Conservation (phyloP, 1,139 yeast genomes). For the Candida gigantensis region DNA sequence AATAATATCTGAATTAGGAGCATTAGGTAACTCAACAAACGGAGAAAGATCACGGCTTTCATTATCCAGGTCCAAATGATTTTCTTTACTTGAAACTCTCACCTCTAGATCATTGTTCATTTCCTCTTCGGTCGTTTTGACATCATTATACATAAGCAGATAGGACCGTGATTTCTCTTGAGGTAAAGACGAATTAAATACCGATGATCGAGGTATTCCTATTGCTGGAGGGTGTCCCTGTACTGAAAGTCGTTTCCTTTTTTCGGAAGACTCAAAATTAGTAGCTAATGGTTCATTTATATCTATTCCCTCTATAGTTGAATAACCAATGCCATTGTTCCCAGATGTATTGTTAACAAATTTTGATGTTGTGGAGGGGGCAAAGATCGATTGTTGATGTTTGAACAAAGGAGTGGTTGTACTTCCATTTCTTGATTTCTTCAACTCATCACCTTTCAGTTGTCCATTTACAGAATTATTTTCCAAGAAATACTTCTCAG, state of each 20-base stretch:
- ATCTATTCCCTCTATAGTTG: no score
- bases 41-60: slow-evolving; percentile 13
- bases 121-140: slow-evolving; percentile 28
- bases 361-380: slow-evolving; percentile 3
- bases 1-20: slow-evolving; percentile 5
- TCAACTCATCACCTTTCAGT: no score
- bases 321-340: no score
- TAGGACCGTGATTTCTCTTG: slow-evolving; percentile 21
- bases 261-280: slow-evolving; percentile 27
- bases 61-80: no score
- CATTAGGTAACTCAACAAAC: slow-evolving; percentile 3
- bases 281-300: slow-evolving; percentile 19
- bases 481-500: slow-evolving; percentile 5
- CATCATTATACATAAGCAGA: slow-evolving; percentile 25
- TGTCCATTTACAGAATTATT: neutral
- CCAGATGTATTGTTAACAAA: no score
- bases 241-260: slow-evolving; percentile 32
- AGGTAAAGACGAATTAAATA: slow-evolving; percentile 16
- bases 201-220: slow-evolving; percentile 32
- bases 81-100: slow-evolving; percentile 18
- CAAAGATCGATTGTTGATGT: slow-evolving; percentile 3
- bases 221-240: slow-evolving; percentile 23
- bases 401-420: no score
- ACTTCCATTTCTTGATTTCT: no score
- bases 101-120: slow-evolving; percentile 31